Percentiles rank a stretch among this genome's conserved stretches.
Conservation (phyloP, 345 rosid species). For the Moringa oleifera region DNA sequence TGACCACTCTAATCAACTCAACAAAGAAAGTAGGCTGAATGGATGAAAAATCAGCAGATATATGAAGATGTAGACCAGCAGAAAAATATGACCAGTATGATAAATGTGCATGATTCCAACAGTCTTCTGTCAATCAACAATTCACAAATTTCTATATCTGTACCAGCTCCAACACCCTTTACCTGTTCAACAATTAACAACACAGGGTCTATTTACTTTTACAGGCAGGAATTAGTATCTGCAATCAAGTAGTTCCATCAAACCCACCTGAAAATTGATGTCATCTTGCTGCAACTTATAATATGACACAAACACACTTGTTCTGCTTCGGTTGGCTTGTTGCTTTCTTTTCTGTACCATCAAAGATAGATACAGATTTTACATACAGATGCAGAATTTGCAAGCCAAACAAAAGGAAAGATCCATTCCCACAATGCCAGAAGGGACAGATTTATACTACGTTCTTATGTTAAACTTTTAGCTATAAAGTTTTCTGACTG, state of each 20-base stretch:
- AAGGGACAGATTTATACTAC: no score
- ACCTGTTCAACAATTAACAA: slow-evolving; percentile 12
- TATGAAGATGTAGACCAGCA: slow-evolving; percentile 17
- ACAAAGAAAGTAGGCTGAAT: slow-evolving; percentile 20
- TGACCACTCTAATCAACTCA: slow-evolving; percentile 19
- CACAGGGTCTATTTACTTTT: background rate
- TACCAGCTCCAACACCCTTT: slow-evolving; percentile 20
- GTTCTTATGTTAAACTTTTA: no score
- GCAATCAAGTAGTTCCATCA: background rate
- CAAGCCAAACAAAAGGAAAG: background rate
- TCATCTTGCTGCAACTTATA: slow-evolving; percentile 33
- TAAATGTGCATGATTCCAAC: slow-evolving; percentile 8
- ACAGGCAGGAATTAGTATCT: background rate
- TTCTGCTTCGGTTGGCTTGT: slow-evolving; percentile 54
- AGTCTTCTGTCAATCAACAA: slow-evolving; percentile 13
- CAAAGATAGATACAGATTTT: slow-evolving; percentile 16
- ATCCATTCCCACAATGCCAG: no score
- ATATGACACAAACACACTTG: slow-evolving; percentile 80
- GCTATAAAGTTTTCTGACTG: background rate
- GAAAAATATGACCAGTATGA: slow-evolving; percentile 9
- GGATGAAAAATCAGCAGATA: slow-evolving; percentile 20
- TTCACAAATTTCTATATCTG: slow-evolving; percentile 18
- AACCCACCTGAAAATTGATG: slow-evolving; percentile 25
- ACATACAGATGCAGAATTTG: slow-evolving; percentile 7
- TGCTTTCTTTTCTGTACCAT: slow-evolving; percentile 66